A percentile compares a stretch with the other conserved stretches of the same genome.
These are phyloP conservation scores for Trichophyton simii DNA, from an alignment of 2,329 filamentous ascomycete genomes.

Conservation along the genomic window DNA sequence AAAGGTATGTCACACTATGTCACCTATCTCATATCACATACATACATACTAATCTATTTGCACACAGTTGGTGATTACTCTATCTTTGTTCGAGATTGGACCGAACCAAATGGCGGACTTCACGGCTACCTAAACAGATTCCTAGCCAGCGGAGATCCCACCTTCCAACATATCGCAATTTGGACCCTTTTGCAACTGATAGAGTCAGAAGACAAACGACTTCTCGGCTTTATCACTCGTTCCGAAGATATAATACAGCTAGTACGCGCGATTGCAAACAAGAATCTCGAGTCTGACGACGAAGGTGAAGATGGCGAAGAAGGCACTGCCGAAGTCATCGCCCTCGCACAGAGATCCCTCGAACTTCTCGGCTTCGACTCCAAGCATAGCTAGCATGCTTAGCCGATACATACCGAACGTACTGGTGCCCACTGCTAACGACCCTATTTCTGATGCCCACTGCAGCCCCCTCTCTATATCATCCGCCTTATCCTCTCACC, in stretches of 20 bases:
- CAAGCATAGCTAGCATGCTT: not conserved
- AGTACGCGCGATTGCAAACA: slow-evolving; percentile 82
- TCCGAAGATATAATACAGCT: slow-evolving; percentile 85
- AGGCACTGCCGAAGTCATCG: slow-evolving; percentile 80
- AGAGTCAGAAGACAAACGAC: slow-evolving; percentile 80
- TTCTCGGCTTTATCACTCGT: slow-evolving; percentile 80
- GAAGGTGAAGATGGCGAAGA: slow-evolving; percentile 85
- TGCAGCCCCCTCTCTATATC: not conserved
- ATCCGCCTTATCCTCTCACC: not conserved
- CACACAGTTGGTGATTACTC: slow-evolving; percentile 79
- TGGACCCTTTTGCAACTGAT: slow-evolving; percentile 94
- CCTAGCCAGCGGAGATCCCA: slow-evolving; percentile 84
- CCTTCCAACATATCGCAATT: slow-evolving; percentile 97
- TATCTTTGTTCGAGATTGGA: slow-evolving; percentile 92
- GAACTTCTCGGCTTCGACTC: slow-evolving; percentile 50
- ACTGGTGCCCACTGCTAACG: not conserved
- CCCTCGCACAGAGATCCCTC: slow-evolving; percentile 75
- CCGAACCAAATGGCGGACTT: slow-evolving; percentile 80
- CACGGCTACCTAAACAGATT: slow-evolving; percentile 91
- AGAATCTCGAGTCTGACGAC: slow-evolving; percentile 75
- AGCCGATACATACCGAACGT: too few species aligned
- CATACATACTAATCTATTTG: not conserved
- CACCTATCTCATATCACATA: slow-evolving; percentile 5
- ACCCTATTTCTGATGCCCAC: not conserved
- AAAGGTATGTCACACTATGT: slow-evolving; percentile 57